These are phyloP conservation scores for Cutaneotrichosporon sp. DNA, from an alignment of 1,284 basidiomycete species.

Conservation along the genomic window DNA sequence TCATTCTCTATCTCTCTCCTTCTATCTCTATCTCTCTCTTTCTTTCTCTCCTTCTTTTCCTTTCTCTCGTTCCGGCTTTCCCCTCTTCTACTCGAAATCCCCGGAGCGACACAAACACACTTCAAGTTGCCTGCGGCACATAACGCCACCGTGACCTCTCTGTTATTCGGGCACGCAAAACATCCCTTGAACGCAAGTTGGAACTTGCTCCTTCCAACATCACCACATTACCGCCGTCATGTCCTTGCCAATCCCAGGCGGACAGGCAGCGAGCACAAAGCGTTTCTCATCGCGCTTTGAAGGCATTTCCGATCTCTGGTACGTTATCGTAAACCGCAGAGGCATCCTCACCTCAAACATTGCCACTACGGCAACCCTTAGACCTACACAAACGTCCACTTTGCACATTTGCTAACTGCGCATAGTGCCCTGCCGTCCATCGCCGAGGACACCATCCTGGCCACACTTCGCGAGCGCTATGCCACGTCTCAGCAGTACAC, in stretches of 20 bases:
- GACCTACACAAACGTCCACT: too few species aligned
- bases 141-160: not conserved
- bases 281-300: slow-evolving; percentile 33
- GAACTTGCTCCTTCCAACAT: not conserved
- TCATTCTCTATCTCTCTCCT: slow-evolving; percentile 3
- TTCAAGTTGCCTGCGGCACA: too few species aligned
- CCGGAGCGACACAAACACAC: too few species aligned
- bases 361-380: too few species aligned
- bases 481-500: slow-evolving; percentile 79
- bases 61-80: not conserved
- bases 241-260: slow-evolving; percentile 11
- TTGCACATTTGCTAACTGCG: not conserved
- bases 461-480: slow-evolving; percentile 79
- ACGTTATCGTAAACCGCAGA: too few species aligned
- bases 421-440: slow-evolving; percentile 36
- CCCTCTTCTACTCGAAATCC: too few species aligned
- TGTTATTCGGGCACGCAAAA: not conserved
- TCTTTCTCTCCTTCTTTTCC: not conserved
- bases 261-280: slow-evolving; percentile 6
- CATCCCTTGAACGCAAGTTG: not conserved
- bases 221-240: slow-evolving; percentile 1
- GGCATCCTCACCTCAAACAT: too few species aligned
- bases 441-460: slow-evolving; percentile 49
- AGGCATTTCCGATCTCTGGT: slow-evolving; percentile 37
- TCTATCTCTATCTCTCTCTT: slow-evolving; percentile 1